Base-by-base conservation (phyloP, 352 stramenopile genomes). In the Phytophthora pini region DNA sequence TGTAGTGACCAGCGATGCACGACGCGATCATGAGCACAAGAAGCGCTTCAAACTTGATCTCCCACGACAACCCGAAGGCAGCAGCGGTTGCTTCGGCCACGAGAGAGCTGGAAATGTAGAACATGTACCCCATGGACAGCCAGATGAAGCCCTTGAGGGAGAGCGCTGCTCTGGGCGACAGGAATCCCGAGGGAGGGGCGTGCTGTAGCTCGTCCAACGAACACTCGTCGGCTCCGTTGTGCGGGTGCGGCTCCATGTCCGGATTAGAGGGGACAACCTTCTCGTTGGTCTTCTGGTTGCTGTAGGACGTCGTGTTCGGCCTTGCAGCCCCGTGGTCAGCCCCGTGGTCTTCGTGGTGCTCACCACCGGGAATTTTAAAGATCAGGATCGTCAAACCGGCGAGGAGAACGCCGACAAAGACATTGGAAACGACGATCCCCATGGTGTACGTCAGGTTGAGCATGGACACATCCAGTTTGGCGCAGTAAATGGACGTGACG, bases 11-110 rank as follows among this genome's bases (percentile, higher is more conserved):
- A 1, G 82, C 82, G 36, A 91, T 67, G 63, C 82, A 91, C 13
- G 82, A 87, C 5, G 71, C 78, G 10, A 78, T 66, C 78, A 91
- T 91, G 52, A 91, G 76, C 70, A 90, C 82, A 9, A 90, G 74
- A 46, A 89, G 79, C 5, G 74, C 67, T 10, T 80, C 82, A 41
- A 89, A 82, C 65, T 91, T 91, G 52, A 91, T 63, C 26, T 91
- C 82, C 82, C 82, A 89, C 11, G 65, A 77, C 41, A 88, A 58
- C 22, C 82, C 80, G 36, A 84, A 88, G 9, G 67, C 66, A 2
- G 65, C 74, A 17, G 71, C 79, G 12, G 77, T 82, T 24, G 66
- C 67, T 50, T 88, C 70, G 2, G 72, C 78, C 43, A 91, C 65
- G 9, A 70, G 68, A 5, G 54, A 68, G 13, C 76, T 89, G n/a